phyloP scores from a whole-genome alignment of 768 basidiomycete genomes.

The Pulveroboletus sp. region DNA sequence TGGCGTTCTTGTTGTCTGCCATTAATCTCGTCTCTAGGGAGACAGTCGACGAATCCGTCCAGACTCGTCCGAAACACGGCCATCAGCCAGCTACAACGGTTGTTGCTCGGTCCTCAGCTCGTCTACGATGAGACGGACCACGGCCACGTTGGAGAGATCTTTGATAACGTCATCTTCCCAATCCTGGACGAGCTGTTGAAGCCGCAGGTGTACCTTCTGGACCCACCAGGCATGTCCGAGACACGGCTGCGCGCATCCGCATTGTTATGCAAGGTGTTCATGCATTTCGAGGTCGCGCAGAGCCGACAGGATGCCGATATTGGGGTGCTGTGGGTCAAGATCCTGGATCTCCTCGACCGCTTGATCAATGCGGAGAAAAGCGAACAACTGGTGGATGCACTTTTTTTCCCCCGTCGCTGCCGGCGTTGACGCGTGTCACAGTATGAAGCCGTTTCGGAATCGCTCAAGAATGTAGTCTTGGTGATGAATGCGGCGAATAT shows the following conservation, averaged over 20 bases:
- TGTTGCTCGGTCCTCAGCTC: constrained; percentile 75
- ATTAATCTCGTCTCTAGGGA: constrained; percentile 64
- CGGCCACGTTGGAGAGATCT: constrained; percentile 71
- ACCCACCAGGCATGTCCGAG: constrained; percentile 87
- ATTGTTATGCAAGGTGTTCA: constrained; percentile 92
- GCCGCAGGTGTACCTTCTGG: constrained; percentile 71
- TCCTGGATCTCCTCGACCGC: constrained; percentile 84
- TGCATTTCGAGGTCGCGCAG: constrained; percentile 85
- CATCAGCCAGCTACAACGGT: constrained; percentile 76
- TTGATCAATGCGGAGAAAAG: constrained; percentile 82
- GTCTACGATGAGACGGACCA: constrained; percentile 55
- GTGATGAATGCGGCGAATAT: constrained; percentile 92
- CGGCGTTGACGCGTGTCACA: constrained; percentile 29
- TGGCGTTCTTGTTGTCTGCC: constrained; percentile 81
- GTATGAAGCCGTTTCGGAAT: constrained; percentile 95
- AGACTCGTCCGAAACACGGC: constrained; percentile 83
- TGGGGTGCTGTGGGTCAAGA: constrained; percentile 78
- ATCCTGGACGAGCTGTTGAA: constrained; percentile 88
- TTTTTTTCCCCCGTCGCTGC: not conserved
- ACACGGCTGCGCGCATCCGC: constrained; percentile 83
- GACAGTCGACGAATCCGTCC: constrained; percentile 78
- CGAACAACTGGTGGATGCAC: constrained; percentile 68
- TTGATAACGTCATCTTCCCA: constrained; percentile 87
- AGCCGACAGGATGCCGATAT: constrained; percentile 57
- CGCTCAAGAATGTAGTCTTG: constrained; percentile 91